A percentile compares a stretch with the other conserved stretches of the same genome.
Evolutionary conservation across 2,329 filamentous ascomycete species (phyloP).

Genomic region (Penicillium sp.): DNA sequence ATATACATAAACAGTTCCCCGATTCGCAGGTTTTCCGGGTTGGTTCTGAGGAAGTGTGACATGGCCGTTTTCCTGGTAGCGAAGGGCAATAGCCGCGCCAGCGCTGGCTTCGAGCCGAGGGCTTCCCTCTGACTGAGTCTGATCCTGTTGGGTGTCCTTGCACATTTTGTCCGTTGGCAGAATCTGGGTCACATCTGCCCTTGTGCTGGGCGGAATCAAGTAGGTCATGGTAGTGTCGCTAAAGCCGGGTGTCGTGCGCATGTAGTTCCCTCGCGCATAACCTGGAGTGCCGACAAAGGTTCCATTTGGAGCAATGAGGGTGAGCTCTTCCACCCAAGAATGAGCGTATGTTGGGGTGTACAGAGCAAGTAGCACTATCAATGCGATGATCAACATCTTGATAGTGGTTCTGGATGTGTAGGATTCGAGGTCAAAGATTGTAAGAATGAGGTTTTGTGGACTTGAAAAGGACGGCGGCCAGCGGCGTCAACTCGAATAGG

Average conservation of each 20-base stretch:
- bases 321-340: constrained; percentile 78
- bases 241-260: constrained; percentile 56
- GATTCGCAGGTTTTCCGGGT: constrained; percentile 59
- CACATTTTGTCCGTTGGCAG: constrained; percentile 58
- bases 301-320: constrained; percentile 69
- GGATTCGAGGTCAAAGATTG: constrained; percentile 1
- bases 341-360: constrained; percentile 53
- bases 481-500: constrained; percentile 5
- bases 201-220: constrained; percentile 58
- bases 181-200: constrained; percentile 49
- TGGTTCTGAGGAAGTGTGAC: constrained; percentile 60
- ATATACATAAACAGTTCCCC: constrained; percentile 73
- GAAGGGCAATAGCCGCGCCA: constrained; percentile 64
- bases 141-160: constrained; percentile 59
- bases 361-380: constrained; percentile 24
- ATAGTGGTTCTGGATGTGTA: background rate
- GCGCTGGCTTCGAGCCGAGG: constrained; percentile 60
- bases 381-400: constrained; percentile 5
- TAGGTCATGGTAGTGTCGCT: constrained; percentile 59
- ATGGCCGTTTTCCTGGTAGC: constrained; percentile 74
- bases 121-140: constrained; percentile 57
- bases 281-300: constrained; percentile 68
- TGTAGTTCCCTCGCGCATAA: constrained; percentile 68
- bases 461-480: constrained; percentile 7
- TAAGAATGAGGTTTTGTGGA: background rate